Percentiles rank a stretch among this genome's conserved stretches.
phyloP scores from a whole-genome alignment of 208 protist species.

The Acanthamoeba castellanii region DNA sequence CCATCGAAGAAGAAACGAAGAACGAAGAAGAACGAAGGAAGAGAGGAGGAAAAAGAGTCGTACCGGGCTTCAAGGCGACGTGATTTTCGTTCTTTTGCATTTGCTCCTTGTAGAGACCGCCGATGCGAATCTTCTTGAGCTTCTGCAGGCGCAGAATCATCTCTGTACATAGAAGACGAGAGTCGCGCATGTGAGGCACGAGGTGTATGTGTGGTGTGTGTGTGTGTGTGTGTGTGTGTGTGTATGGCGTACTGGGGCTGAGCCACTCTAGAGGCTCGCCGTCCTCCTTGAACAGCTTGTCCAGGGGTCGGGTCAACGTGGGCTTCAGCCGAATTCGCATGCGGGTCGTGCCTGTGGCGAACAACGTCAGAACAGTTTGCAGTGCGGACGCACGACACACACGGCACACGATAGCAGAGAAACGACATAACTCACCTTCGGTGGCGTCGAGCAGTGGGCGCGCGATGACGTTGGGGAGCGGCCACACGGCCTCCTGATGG shows the following conservation, averaged over 20 bases:
- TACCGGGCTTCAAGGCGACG: constrained; percentile 20
- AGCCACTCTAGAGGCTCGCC: background rate
- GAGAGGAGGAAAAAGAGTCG: background rate
- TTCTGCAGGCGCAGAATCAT: constrained; percentile 30
- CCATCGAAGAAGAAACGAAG: background rate
- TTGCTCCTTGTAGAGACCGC: constrained; percentile 26
- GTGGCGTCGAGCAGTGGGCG: constrained; percentile 5
- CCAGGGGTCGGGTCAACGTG: background rate
- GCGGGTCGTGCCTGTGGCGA: background rate
- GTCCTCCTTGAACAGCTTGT: background rate
- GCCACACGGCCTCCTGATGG: constrained; percentile 49
- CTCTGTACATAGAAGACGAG: background rate
- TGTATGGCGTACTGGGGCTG: background rate
- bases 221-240: background rate
- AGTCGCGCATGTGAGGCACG: no score
- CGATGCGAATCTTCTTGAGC: constrained; percentile 18
- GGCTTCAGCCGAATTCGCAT: constrained; percentile 63
- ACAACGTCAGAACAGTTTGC: background rate
- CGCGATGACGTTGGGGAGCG: background rate
- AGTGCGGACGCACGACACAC: background rate
- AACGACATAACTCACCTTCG: constrained; percentile 3
- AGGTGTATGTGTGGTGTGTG: no score
- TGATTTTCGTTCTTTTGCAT: constrained; percentile 29
- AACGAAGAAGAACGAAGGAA: background rate
- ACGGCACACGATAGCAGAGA: background rate